Evolutionary conservation across 108 stramenopile genomes (phyloP), one percentile per base, ranked within the genome.

Genomic region (Nannochloropsis salina): DNA sequence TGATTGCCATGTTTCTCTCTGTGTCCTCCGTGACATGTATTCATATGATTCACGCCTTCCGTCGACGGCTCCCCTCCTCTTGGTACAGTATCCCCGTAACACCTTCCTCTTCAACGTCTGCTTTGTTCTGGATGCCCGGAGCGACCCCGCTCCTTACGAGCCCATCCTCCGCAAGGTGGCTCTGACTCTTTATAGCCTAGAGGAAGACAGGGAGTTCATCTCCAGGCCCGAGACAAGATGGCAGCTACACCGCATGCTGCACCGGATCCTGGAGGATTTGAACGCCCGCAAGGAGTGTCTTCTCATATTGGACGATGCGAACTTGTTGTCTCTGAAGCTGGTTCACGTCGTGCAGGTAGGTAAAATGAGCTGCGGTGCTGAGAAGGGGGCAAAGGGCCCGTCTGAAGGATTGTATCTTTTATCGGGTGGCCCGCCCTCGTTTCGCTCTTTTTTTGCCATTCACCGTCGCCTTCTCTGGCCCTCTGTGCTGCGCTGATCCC

Each of bases 271-370:
- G 31, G 21, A 9, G 5, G 83, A 83, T 22, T 43, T 83, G 8
- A 83, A 83, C 42, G 83, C 83, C 42, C 89, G 89, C 12, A 85
- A 85, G 84, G 94, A 94, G 88, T 94, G 94, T 85, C 92, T 93
- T 82, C 82, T 95, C 1, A 85, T 94, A 15, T 83, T 95, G 45
- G 93, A 93, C 84, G 86, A 89, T 42, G 93, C 94, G 41, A 94
- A 94, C 82, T 80, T 92, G 0, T 85, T 96, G 22, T 92, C 93
- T 88, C 90, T 96, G 40, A 93, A 94, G 80, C 84, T 95, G 31
- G 94, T 93, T 83, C 90, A 89, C 82, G 93, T 94, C 42, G 94
- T 94, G 20, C 93, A 91, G 61, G 88, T 90, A 80, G 40, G 10
- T 3, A 43, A 0, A 31, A 31, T 31, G 31, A 31, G 31, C 31